Evolutionary conservation across 129 eudicot species (phyloP), one percentile per base, ranked within the genome.

Genomic region (Ambrosia trifida): DNA sequence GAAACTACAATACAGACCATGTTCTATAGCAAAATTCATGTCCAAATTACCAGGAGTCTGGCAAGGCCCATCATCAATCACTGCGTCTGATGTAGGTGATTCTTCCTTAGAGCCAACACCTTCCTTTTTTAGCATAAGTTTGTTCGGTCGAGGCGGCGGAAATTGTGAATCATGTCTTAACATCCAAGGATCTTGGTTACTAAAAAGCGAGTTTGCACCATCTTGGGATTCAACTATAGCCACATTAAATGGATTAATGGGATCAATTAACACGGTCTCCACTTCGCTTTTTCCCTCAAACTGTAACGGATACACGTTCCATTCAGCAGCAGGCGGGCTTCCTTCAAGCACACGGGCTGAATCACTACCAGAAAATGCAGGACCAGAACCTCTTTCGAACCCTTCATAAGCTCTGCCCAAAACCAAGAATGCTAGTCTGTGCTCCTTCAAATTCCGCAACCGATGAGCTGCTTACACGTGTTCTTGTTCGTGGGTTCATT

Each of bases 121-220:
- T 19, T 87, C 95, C 73, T 66, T 84, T 80, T 74, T 89, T 11
- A 58, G 43, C 57, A 80, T 81, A 73, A 89, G 70, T 72, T 85
- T 89, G 69, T 45, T 83, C 47, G 98, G 96, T 53, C 72, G 83
- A 33, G 97, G 97, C 46, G 98, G 98, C 24, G 95, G 95, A 19
- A 82, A 85, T 51, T 86, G 96, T 52, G 84, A 53, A 44, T 87
- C 98, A 75, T 79, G 77, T 41, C 73, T 69, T 33, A 94, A 65
- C 83, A 78, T 94, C 97, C 98, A 94, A 64, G 98, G 98, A 84
- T 94, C 98, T 61, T 89, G 97, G 64, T 89, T 84, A 56, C 91
- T 82, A 68, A 85, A 94, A 3, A 89, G 86, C 13, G 97, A 94
- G 46, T 80, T 81, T 46, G 89, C 64, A 75, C 69, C 80, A 58